Evolutionary conservation across 2,329 filamentous ascomycete genomes (phyloP), one percentile per base, ranked within the genome.

Genomic region (Aureobasidium lini): DNA sequence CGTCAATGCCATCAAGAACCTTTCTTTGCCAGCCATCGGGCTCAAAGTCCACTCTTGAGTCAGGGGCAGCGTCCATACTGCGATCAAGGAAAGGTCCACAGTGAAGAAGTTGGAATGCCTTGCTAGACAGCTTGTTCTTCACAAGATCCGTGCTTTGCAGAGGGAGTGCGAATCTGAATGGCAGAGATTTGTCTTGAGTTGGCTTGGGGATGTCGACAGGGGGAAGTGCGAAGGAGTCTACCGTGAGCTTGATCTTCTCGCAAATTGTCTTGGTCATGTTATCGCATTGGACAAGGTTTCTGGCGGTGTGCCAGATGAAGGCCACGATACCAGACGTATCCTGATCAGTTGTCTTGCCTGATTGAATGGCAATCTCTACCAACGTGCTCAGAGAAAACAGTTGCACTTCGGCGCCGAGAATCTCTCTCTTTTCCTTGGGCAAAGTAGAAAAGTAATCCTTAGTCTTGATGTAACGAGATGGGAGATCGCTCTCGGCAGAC

Each of bases 21-120:
- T 83, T 77, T 59, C 86, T 76, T 71, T 93, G 88, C 89, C 88
- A 93, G 3, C 80, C 82, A 73, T 93, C 88, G 1, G 89, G 88
- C 4, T 85, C 73, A 67, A 93, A 93, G 1, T 79, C 79, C 0
- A 90, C 87, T 61, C 89, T 81, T n/a, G 76, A 63, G 68, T 92
- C 89, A 0, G 83, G 80, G 11, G 76, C 76, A 0, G 87, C 85
- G 66, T 88, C 85, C 66, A 90, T 87, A 64, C 80, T 84, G n/a
- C 88, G 79, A 65, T 91, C 87, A 71, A 92, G 80, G 66, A 88
- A 90, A 0, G 88, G 87, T 0, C 87, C 88, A 50, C 83, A 87
- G 67, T 88, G 76, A 8, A 82, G 71, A 10, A 91, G 74, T 66
- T 91, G 87, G 62, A 91, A 89, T 16, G 86, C 79, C 8, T 76